Conservation (phyloP, 768 basidiomycete genomes). For the Hygrophoropsis aurantiaca region DNA sequence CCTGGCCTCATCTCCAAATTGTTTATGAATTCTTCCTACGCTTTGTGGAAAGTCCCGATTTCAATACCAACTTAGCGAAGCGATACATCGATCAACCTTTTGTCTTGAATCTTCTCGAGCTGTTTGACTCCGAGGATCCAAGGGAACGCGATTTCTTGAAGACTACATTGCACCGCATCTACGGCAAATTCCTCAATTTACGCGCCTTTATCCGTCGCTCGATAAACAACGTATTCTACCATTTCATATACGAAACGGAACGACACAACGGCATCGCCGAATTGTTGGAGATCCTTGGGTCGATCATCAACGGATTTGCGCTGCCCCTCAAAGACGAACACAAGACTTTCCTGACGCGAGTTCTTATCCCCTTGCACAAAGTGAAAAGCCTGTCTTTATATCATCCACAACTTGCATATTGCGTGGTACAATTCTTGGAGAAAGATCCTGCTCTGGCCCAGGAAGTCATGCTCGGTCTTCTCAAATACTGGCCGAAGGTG, state of each 20-base stretch:
- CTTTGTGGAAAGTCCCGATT: constrained; percentile 96
- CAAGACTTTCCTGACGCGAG: constrained; percentile 94
- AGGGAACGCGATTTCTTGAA: constrained; percentile 99
- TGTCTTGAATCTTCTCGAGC: constrained; percentile 92
- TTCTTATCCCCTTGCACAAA: constrained; percentile 95
- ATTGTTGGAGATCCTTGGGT: constrained; percentile 94
- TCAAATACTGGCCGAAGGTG: constrained; percentile 99
- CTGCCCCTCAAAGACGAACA: constrained; percentile 98
- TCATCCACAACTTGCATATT: constrained; percentile 99
- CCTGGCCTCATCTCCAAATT: constrained; percentile 99
- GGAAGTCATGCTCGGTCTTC: constrained; percentile 94
- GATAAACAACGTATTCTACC: constrained; percentile 99
- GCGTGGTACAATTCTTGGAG: constrained; percentile 97
- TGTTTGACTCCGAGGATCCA: constrained; percentile 98
- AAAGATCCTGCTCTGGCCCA: constrained; percentile 92
- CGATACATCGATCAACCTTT: constrained; percentile 96
- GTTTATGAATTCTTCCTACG: constrained; percentile 99
- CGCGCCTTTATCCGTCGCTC: constrained; percentile 98
- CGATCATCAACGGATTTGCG: constrained; percentile 99
- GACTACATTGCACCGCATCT: constrained; percentile 97
- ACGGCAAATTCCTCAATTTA: constrained; percentile 98
- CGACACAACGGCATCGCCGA: constrained; percentile 99
- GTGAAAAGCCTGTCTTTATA: constrained; percentile 97
- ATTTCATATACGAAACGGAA: constrained; percentile 98
- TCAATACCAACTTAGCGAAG: constrained; percentile 97